Evolutionary conservation across 805 yeast species (phyloP).

Genomic region (Hermanozyma aechmeae): DNA sequence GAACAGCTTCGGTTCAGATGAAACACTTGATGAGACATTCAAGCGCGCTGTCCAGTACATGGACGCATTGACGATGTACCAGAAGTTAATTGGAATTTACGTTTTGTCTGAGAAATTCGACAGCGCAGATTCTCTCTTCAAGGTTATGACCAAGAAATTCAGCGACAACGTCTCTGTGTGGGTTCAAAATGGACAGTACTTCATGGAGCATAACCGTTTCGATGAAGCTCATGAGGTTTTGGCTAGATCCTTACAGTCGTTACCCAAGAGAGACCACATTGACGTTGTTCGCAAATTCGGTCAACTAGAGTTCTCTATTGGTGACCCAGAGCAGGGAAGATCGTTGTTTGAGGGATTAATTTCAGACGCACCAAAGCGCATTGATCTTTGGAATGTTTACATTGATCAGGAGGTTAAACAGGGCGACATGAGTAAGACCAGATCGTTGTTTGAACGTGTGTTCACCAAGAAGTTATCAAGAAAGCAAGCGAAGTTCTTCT

Average conservation of each 20-base stretch:
- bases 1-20: slow-evolving; percentile 84
- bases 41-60: slow-evolving; percentile 80
- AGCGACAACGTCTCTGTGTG: slow-evolving; percentile 67
- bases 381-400: slow-evolving; percentile 92
- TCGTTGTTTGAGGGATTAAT: slow-evolving; percentile 88
- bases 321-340: slow-evolving; percentile 91
- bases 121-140: slow-evolving; percentile 63
- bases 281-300: slow-evolving; percentile 85
- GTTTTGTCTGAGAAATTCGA: slow-evolving; percentile 61
- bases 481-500: slow-evolving; percentile 92
- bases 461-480: slow-evolving; percentile 56
- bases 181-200: slow-evolving; percentile 73
- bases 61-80: slow-evolving; percentile 81
- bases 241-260: slow-evolving; percentile 60
- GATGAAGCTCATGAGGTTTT: slow-evolving; percentile 66
- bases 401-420: slow-evolving; percentile 84
- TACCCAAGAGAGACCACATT: slow-evolving; percentile 66
- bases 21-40: slow-evolving; percentile 70
- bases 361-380: slow-evolving; percentile 82
- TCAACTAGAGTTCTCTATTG: slow-evolving; percentile 75
- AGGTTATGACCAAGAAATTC: slow-evolving; percentile 62
- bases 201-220: slow-evolving; percentile 47
- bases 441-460: slow-evolving; percentile 77
- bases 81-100: slow-evolving; percentile 68
- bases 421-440: slow-evolving; percentile 51